Base-by-base conservation (phyloP, 1,284 basidiomycete species). In the Baeospora myosura region DNA sequence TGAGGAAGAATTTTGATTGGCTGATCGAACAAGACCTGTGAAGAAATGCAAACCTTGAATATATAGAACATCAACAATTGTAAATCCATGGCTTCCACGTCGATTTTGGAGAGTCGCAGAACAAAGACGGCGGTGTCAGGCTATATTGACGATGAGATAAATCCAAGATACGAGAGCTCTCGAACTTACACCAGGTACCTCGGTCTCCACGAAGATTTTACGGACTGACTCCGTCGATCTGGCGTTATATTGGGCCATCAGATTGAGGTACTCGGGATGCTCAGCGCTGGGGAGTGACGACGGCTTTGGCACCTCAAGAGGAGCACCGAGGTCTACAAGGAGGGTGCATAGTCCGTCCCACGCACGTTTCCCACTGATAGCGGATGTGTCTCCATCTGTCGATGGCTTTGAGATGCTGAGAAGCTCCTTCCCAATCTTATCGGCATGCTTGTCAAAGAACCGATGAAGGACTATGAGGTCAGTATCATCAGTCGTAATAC, bases 31-130 rank as follows among this genome's bases (percentile, higher is more conserved):
- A n/a, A n/a, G n/a, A n/a, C 32, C 11, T 8, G 21, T 17, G 4
- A 6, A 34, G 21, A 3, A 11, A 36, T 0, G 4, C 63, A 68
- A 42, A 81, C 88, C 68, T 81, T 83, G 62, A 92, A 80, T 38
- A 91, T 77, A 56, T 90, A 78, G 58, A 79, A 88, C 59, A 92
- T 80, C 28, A 97, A 61, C 2, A 92, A 61, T 53, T 95, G 90
- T 24, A 93, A 78, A 56, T 96, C 91, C 34, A 93, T 68, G 0
- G 81, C 77, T 52, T 91, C 89, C 1, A 89, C 82, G 47, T 89
- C 81, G 33, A 93, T 73, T 49, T 80, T 76, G 31, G 77, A 76
- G 8, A 84, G 64, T 34, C 69, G 71, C 35, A 86, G 59, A 34
- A 86, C 66, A 52, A 85, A 88, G 14, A 79, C 62, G 10, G 72